These are phyloP conservation scores for Coemansia sp. DNA, from an alignment of 192 early-diverging fungal species.

Conservation along the genomic window DNA sequence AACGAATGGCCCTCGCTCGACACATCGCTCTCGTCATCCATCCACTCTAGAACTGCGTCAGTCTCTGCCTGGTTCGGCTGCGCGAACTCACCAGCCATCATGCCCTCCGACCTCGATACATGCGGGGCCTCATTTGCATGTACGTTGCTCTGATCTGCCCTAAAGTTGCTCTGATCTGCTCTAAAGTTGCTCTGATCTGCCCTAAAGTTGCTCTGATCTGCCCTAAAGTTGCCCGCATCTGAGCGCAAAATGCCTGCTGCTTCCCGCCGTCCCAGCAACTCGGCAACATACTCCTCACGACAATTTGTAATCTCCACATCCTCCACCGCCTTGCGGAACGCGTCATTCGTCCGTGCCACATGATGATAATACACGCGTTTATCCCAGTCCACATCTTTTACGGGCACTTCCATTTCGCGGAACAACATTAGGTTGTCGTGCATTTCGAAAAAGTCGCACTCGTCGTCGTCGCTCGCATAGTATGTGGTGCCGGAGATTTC, in stretches of 20 bases:
- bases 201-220: no score
- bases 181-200: no score
- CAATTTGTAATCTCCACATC: constrained; percentile 27
- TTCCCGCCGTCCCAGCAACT: constrained; percentile 21
- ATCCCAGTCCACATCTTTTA: constrained; percentile 48
- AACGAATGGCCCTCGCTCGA: constrained; percentile 26
- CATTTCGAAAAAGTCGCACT: constrained; percentile 31
- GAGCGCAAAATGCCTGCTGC: constrained; percentile 1
- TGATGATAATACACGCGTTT: constrained; percentile 51
- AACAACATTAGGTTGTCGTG: constrained; percentile 28
- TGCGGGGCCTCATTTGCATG: no score
- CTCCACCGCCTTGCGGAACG: constrained; percentile 17
- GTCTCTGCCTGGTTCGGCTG: constrained; percentile 13
- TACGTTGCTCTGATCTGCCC: no score
- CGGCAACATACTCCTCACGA: constrained; percentile 25
- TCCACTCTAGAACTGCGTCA: constrained; percentile 18
- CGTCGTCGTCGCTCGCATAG: constrained; percentile 6
- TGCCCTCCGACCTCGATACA: neutral
- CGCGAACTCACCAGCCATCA: constrained; percentile 1
- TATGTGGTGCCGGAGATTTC: constrained; percentile 17
- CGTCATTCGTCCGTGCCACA: constrained; percentile 18
- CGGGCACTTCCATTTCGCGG: constrained; percentile 31
- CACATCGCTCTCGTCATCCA: constrained; percentile 20
- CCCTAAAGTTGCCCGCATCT: neutral
- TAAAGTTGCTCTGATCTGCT: no score